Base-by-base conservation (phyloP, 805 yeast genomes). In the Starmerella gropengiesseri region DNA sequence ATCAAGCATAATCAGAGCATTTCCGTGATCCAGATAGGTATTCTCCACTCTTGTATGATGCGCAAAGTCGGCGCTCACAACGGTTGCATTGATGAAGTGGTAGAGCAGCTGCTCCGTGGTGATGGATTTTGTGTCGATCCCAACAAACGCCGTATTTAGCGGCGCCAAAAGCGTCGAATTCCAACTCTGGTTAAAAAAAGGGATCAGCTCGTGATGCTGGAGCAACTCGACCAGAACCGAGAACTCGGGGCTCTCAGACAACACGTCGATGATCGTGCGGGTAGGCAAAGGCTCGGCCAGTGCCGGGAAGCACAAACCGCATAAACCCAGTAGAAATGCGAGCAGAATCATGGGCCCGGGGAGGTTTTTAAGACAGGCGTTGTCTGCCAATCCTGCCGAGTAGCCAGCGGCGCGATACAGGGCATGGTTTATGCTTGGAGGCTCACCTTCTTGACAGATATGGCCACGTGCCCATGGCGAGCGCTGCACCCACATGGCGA, bases 141-240 rank as follows among this genome's bases (percentile, higher is more conserved):
- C 55, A 4, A 64, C 66, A 58, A 81, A 82, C 0, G 94, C 94
- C 51, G 79, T 76, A 59, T 84, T 84, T 8, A 79, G 69, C 0
- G 94, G 94, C 1, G 93, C 94, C 33, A 81, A 56, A 13, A 84
- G 60, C 0, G 94, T 82, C 43, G 79, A 72, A 57, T 83, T 80
- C 30, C 63, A 62, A 49, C 79, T 58, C 20, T 63, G 62, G 55
- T 81, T 83, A 27, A 84, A 58, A 36, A 63, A 59, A 2, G 85
- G 84, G 1, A 84, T 64, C 37, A 78, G 60, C 13, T 77, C 85
- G 40, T 68, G 69, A 41, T 70, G 59, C 57, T 85, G 94, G 3
- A 84, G 50, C 16, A 72, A 60, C 37, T 76, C 61, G 29, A 82
- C 60, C 43, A 81, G 74, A 32, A 69, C 70, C 22, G 83, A 74